Evolutionary conservation across 2,329 filamentous ascomycete species (phyloP).

Genomic region (Pyrenochaeta sp.): DNA sequence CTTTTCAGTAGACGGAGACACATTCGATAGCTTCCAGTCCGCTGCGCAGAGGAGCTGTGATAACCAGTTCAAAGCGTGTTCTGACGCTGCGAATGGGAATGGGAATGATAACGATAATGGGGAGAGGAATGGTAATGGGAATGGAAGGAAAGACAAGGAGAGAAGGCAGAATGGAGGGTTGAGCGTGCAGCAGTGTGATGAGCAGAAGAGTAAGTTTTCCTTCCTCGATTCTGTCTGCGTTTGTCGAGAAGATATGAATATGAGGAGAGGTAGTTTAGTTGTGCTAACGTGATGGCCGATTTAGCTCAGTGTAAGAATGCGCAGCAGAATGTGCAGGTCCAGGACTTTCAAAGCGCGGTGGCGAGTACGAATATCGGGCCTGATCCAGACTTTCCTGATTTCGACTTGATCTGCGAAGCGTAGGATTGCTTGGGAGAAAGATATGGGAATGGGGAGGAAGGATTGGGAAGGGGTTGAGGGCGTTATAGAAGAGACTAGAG

Average conservation of each 20-base stretch:
- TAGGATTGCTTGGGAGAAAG: neutral
- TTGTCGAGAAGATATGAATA: neutral
- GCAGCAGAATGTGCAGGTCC: constrained; percentile 35
- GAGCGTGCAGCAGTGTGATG: constrained; percentile 30
- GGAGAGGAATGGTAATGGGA: neutral
- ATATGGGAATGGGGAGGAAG: neutral
- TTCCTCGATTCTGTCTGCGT: neutral
- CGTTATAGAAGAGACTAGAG: too few species aligned
- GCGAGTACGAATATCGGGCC: constrained; percentile 46
- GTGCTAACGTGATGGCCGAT: neutral
- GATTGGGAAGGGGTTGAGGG: neutral
- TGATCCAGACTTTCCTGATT: constrained; percentile 49
- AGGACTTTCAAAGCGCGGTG: constrained; percentile 36
- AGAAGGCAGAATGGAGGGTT: constrained; percentile 18
- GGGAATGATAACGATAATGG: constrained; percentile 3
- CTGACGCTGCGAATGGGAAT: constrained; percentile 50
- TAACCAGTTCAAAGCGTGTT: constrained; percentile 69
- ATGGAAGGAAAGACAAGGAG: constrained; percentile 1
- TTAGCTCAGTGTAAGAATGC: constrained; percentile 40
- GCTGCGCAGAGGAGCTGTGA: constrained; percentile 70
- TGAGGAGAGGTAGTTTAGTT: neutral
- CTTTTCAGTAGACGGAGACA: constrained; percentile 42
- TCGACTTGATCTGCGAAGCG: constrained; percentile 48
- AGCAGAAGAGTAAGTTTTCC: constrained; percentile 30
- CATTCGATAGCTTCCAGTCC: constrained; percentile 63